These are phyloP conservation scores for Spathaspora girioi DNA, from an alignment of 805 yeast genomes.

Conservation along the genomic window DNA sequence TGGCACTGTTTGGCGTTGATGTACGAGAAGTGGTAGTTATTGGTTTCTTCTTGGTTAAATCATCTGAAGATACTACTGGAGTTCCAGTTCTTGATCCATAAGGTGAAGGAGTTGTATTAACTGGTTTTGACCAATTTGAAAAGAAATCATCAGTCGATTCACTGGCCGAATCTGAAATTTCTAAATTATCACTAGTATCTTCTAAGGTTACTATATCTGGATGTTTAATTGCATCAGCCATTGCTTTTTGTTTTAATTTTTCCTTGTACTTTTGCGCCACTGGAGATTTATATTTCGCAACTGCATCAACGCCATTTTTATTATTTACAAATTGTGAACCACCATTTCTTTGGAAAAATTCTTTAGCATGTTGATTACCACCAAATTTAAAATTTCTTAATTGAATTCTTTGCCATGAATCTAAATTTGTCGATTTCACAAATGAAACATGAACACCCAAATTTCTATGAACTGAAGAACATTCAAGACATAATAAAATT, in stretches of 20 bases:
- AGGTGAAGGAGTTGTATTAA: slow-evolving; percentile 50
- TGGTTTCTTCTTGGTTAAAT: slow-evolving; percentile 24
- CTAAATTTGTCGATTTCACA: slow-evolving; percentile 88
- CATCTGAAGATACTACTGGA: slow-evolving; percentile 39
- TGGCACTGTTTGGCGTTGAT: slow-evolving; percentile 7
- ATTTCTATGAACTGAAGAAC: slow-evolving; percentile 93
- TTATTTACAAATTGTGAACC: slow-evolving; percentile 65
- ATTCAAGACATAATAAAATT: slow-evolving; percentile 85
- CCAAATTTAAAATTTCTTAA: slow-evolving; percentile 90
- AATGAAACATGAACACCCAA: slow-evolving; percentile 95
- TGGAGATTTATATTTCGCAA: slow-evolving; percentile 73
- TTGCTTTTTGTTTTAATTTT: slow-evolving; percentile 67
- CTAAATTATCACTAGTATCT: slow-evolving; percentile 29
- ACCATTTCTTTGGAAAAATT: slow-evolving; percentile 78
- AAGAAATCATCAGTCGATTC: slow-evolving; percentile 78
- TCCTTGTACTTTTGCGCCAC: slow-evolving; percentile 80
- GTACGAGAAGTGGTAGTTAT: slow-evolving; percentile 19
- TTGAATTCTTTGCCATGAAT: slow-evolving; percentile 90
- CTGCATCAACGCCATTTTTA: slow-evolving; percentile 50
- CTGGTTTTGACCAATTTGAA: slow-evolving; percentile 87
- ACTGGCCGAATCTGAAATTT: slow-evolving; percentile 22
- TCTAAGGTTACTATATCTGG: slow-evolving; percentile 76
- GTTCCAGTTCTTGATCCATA: slow-evolving; percentile 43
- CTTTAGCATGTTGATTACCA: slow-evolving; percentile 85
- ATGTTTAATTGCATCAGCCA: slow-evolving; percentile 60